These are phyloP conservation scores for Psilocybe cubensis DNA, from an alignment of 768 basidiomycete genomes.

Conservation along the genomic window DNA sequence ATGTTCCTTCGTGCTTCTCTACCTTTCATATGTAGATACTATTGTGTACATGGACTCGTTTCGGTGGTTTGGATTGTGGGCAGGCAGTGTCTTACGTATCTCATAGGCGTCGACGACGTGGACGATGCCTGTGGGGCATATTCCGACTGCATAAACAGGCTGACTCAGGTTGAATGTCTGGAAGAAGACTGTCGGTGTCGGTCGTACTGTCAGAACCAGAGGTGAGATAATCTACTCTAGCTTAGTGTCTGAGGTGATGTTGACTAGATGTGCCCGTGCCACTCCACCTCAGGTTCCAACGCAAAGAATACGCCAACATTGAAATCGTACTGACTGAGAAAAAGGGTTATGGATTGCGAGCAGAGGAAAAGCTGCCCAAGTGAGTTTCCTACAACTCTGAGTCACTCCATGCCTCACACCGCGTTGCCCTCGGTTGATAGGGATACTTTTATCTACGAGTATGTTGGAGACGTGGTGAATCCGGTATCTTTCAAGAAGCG, in stretches of 20 bases:
- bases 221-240: conserved; percentile 52
- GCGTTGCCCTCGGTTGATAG: too few species aligned
- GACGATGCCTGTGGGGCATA: conserved; percentile 79
- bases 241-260: conserved; percentile 6
- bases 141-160: conserved; percentile 95
- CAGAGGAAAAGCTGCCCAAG: conserved; percentile 67
- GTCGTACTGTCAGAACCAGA: conserved; percentile 86
- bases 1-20: conserved; percentile 13
- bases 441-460: conserved; percentile 95
- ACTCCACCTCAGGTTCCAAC: conserved; percentile 71
- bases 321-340: conserved; percentile 92
- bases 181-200: conserved; percentile 86
- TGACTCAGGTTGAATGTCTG: conserved; percentile 98
- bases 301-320: conserved; percentile 81
- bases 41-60: conserved; percentile 9
- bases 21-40: conserved; percentile 18
- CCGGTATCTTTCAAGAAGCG: conserved; percentile 87
- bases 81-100: conserved; percentile 29
- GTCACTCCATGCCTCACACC: conserved; percentile 6
- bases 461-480: conserved; percentile 95
- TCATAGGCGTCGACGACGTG: conserved; percentile 60
- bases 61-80: neutral
- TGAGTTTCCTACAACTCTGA: conserved; percentile 37
- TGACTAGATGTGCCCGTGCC: conserved; percentile 10
- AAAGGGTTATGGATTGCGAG: conserved; percentile 94